Percentiles rank a stretch among this genome's conserved stretches.
Evolutionary conservation across 2,329 filamentous ascomycete species (phyloP).

Genomic region (Chaetothyriales sp.): DNA sequence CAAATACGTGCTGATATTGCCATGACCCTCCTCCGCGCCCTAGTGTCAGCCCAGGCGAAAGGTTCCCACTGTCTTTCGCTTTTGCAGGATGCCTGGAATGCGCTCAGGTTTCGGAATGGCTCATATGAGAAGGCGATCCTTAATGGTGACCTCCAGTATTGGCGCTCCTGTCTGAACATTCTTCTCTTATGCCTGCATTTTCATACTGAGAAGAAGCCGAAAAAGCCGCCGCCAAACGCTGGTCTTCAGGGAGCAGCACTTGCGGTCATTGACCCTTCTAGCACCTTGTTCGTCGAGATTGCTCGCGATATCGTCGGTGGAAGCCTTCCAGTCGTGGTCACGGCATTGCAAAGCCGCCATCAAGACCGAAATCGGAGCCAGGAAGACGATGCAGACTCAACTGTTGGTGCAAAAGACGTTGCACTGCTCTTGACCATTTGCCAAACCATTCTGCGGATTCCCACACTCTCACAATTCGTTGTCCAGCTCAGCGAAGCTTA

Average conservation of each 20-base stretch:
- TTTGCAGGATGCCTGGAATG: conserved; percentile 47
- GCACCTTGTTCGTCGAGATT: conserved; percentile 45
- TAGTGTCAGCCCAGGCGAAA: conserved; percentile 46
- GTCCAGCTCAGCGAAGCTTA: conserved; percentile 58
- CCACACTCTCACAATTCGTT: conserved; percentile 58
- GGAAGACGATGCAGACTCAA: conserved; percentile 14
- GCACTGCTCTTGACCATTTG: conserved; percentile 76
- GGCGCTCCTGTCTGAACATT: conserved; percentile 69
- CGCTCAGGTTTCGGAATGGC: conserved; percentile 39
- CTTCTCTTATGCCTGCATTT: conserved; percentile 66
- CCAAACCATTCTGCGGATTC: conserved; percentile 68
- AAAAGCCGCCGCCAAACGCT: conserved; percentile 19
- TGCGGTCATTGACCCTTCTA: conserved; percentile 15
- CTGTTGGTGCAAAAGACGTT: conserved; percentile 64
- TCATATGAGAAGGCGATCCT: conserved; percentile 48
- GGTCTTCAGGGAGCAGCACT: conserved; percentile 4
- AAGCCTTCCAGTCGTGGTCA: conserved; percentile 69
- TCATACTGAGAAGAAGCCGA: conserved; percentile 27
- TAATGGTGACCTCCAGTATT: conserved; percentile 52
- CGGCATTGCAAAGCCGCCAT: conserved; percentile 65
- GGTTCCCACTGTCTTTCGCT: conserved; percentile 40
- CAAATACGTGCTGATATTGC: conserved; percentile 67
- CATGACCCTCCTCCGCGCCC: conserved; percentile 65
- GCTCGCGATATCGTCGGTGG: conserved; percentile 64
- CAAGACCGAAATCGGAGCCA: conserved; percentile 19